A percentile compares a stretch with the other conserved stretches of the same genome.
Evolutionary conservation across 2,329 filamentous ascomycete species (phyloP).

Genomic region (Zopfia rhizophila): DNA sequence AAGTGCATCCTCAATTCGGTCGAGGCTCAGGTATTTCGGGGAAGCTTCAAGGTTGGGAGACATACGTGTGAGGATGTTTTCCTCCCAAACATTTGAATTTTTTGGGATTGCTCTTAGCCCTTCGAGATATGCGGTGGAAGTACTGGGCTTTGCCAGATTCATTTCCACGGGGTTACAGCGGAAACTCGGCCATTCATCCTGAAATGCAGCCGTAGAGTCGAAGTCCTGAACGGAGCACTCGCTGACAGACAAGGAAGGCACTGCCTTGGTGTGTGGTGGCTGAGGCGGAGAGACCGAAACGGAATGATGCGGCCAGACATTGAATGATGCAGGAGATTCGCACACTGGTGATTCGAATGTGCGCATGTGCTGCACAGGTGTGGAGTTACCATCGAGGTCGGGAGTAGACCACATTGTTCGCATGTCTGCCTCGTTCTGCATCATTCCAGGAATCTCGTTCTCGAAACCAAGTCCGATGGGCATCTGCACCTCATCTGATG

Average conservation of each 20-base stretch:
- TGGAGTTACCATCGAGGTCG: conserved; percentile 23
- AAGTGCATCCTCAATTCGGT: conserved; percentile 60
- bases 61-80: conserved; percentile 58
- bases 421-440: conserved; percentile 26
- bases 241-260: conserved; percentile 38
- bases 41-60: conserved; percentile 55
- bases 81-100: conserved; percentile 49
- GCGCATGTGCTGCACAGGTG: conserved; percentile 20
- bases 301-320: conserved; percentile 28
- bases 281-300: conserved; percentile 31
- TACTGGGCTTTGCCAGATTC: conserved; percentile 41
- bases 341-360: conserved; percentile 21
- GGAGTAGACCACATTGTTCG: conserved; percentile 27
- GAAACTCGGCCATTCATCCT: conserved; percentile 61
- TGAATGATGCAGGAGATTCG: conserved; percentile 29
- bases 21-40: conserved; percentile 40
- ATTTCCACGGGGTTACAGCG: conserved; percentile 56
- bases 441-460: conserved; percentile 28
- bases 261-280: conserved; percentile 25
- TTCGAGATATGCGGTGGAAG: conserved; percentile 50
- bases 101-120: conserved; percentile 43
- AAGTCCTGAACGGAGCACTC: conserved; percentile 38
- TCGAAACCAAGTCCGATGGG: conserved; percentile 38
- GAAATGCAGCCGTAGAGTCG: conserved; percentile 44
- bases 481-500: conserved; percentile 30